Base-by-base conservation (phyloP, 2,329 filamentous ascomycete genomes). In the Verticillium zaregamsianum region DNA sequence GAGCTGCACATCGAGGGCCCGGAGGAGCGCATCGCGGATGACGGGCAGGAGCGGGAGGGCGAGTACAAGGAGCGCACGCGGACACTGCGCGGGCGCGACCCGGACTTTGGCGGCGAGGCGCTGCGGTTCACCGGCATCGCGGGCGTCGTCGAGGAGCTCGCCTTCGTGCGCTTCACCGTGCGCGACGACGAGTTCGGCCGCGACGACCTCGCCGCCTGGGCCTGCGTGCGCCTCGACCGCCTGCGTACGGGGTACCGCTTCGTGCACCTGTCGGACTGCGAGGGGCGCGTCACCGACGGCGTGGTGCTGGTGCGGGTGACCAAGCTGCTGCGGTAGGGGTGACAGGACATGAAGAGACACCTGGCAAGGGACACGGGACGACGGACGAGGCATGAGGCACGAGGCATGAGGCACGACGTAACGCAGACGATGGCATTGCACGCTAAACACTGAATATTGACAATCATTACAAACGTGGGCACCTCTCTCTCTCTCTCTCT, bases 161-260 rank as follows among this genome's bases (percentile, higher is more conserved):
- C 87, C 33, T 93, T 93, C 77, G 80, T 92, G 60, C 82, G 90
- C 69, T 91, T 98, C 80, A 92, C 96, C 68, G 82, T 98, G 67
- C 90, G 93, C 74, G 92, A 98, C 72, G 90, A 96, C 67, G 90
- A 94, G 74, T 85, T 93, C 66, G 87, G 89, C 4, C 83, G 84
- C 65, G 93, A 98, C 70, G 85, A 90, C 63, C 75, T 97, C 61
- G 89, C 92, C 12, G 92, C 90, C 3, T 98, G 95, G 95, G 88
- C 91, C 2, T 97, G 93, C 70, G 88, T 96, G 68, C 84, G 93
- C 45, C 84, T 98, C 25, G 93, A 97, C 75, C 84, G 93, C 8
- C 74, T 97, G 63, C 86, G 86, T 63, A 78, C 84, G 37, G 94
- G 95, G 1, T 90, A 91, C 67, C 82, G 93, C 12, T 87, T 97